Conservation (phyloP, 495 filamentous ascomycete species). For the Astrothelium subdiscretum region DNA sequence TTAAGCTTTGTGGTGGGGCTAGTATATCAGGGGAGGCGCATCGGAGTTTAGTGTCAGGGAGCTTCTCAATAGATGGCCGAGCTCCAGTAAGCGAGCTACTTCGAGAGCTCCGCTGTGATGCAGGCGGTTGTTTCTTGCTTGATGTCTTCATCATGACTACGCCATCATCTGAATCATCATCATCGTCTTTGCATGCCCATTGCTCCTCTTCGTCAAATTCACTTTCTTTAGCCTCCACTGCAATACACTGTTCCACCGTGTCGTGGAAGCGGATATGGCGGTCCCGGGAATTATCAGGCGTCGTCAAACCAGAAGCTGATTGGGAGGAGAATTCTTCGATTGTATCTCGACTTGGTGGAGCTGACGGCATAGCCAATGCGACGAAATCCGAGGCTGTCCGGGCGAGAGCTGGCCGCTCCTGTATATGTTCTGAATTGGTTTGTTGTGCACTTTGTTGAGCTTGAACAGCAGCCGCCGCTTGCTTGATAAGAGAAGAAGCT, state of each 20-base stretch:
- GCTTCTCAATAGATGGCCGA: slow-evolving; percentile 75
- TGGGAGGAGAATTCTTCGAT: slow-evolving; percentile 46
- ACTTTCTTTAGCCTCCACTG: slow-evolving; percentile 70
- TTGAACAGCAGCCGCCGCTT: slow-evolving; percentile 84
- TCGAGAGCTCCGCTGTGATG: slow-evolving; percentile 34
- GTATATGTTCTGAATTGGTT: slow-evolving; percentile 14
- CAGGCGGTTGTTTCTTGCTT: slow-evolving; percentile 31
- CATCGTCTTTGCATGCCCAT: slow-evolving; percentile 36
- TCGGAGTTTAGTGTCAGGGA: slow-evolving; percentile 78
- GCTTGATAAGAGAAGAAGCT: slow-evolving; percentile 80
- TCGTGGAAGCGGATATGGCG: slow-evolving; percentile 96
- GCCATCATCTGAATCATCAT: slow-evolving; percentile 61
- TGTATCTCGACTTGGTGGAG: slow-evolving; percentile 42
- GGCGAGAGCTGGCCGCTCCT: slow-evolving; percentile 33
- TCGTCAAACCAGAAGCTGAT: slow-evolving; percentile 51
- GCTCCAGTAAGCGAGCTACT: slow-evolving; percentile 52
- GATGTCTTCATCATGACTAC: slow-evolving; percentile 74
- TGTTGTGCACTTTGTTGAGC: slow-evolving; percentile 51
- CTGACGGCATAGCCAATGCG: slow-evolving; percentile 38
- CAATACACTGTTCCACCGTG: slow-evolving; percentile 90
- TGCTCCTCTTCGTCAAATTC: slow-evolving; percentile 50
- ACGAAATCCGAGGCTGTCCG: slow-evolving; percentile 58
- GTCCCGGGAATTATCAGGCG: slow-evolving; percentile 51
- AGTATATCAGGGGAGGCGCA: slow-evolving; percentile 62
- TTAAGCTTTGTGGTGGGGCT: slow-evolving; percentile 8